Evolutionary conservation across 164 flowering plant species (phyloP).

Genomic region (Berberis vulgaris): DNA sequence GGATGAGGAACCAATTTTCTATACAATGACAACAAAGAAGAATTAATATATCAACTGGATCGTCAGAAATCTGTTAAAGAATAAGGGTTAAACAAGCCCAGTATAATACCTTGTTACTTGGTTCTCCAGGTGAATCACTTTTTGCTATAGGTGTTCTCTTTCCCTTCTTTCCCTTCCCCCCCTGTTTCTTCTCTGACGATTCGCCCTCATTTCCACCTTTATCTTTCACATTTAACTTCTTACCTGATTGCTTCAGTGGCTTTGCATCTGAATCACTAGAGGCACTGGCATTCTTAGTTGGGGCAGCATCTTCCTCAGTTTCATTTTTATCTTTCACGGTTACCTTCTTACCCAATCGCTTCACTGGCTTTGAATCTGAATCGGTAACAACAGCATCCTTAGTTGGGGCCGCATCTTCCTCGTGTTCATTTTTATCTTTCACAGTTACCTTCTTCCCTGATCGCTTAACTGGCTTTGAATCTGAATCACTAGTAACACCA

Average conservation of each 20-base stretch:
- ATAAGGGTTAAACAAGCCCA: background rate
- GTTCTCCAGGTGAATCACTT: slow-evolving; percentile 19
- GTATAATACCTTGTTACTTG: slow-evolving; percentile 18
- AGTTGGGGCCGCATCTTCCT: slow-evolving; percentile 16
- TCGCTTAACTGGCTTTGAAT: slow-evolving; percentile 14
- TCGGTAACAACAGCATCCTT: slow-evolving; percentile 29
- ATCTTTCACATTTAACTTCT: slow-evolving; percentile 10
- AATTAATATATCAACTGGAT: background rate
- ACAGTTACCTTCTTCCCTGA: too few species aligned
- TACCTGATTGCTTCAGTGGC: slow-evolving; percentile 13
- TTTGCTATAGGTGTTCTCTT: slow-evolving; percentile 22
- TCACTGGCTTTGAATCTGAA: slow-evolving; percentile 21
- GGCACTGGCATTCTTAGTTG: slow-evolving; percentile 21
- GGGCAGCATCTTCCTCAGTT: slow-evolving; percentile 18
- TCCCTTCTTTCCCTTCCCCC: slow-evolving; percentile 21
- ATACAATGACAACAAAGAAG: background rate
- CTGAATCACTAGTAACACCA: slow-evolving; percentile 28
- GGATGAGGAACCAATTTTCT: slow-evolving; percentile 26
- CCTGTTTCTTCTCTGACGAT: slow-evolving; percentile 18
- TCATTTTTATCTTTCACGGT: slow-evolving; percentile 5
- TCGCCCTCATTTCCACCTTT: slow-evolving; percentile 11
- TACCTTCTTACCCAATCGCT: slow-evolving; percentile 21
- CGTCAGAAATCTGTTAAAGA: too few species aligned
- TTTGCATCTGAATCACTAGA: slow-evolving; percentile 33
- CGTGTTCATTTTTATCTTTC: slow-evolving; percentile 4